These are phyloP conservation scores for Pyrus hybrid DNA, from an alignment of 331 rosid species.

Conservation along the genomic window DNA sequence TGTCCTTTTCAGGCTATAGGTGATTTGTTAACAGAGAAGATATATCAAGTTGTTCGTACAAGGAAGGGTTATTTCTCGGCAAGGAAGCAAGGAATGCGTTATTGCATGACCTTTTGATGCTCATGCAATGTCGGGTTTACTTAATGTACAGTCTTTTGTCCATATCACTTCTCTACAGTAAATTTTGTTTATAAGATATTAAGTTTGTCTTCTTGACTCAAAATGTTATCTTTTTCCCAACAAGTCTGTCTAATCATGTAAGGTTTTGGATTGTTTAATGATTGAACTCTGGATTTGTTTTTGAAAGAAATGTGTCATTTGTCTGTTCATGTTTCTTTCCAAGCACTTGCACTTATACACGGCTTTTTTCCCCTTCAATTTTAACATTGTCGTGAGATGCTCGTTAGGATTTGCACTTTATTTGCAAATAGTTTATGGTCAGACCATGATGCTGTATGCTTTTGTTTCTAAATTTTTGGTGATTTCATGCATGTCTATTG, in stretches of 20 bases:
- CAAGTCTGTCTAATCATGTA: background rate
- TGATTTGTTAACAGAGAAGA: slow-evolving; percentile 18
- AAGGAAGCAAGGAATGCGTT: slow-evolving; percentile 31
- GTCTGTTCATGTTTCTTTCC: background rate
- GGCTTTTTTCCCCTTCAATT: background rate
- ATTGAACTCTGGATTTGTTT: background rate
- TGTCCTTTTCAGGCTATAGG: slow-evolving; percentile 39
- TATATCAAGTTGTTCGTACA: slow-evolving; percentile 22
- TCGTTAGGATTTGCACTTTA: background rate
- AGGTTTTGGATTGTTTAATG: background rate
- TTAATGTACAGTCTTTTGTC: slow-evolving; percentile 47
- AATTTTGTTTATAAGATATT: background rate
- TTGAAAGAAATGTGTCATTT: background rate
- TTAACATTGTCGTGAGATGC: background rate
- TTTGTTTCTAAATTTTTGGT: background rate
- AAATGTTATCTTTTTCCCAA: background rate
- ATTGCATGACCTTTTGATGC: slow-evolving; percentile 47
- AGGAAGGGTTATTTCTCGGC: slow-evolving; percentile 19
- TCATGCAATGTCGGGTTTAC: slow-evolving; percentile 80
- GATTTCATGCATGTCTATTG: background rate
- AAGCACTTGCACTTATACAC: background rate
- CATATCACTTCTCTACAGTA: background rate
- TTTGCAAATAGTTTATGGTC: background rate
- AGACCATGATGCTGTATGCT: background rate
- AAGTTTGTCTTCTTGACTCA: background rate